Evolutionary conservation across 495 filamentous ascomycete genomes (phyloP), one percentile per base, ranked within the genome.

Genomic region (Penicillium cataractarum): DNA sequence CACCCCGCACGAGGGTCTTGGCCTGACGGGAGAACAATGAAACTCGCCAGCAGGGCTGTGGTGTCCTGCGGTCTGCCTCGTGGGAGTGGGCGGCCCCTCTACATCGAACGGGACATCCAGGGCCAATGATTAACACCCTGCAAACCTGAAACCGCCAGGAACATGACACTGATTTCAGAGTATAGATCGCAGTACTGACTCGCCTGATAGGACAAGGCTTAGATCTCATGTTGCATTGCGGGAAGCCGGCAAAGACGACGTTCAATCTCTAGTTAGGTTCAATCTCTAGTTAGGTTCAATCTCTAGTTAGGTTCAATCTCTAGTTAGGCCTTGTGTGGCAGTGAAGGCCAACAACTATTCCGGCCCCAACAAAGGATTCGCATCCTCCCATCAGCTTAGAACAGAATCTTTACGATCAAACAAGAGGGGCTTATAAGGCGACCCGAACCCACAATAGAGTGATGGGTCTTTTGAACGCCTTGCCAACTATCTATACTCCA

Each of bases 281-380:
- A n/a, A n/a, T n/a, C n/a, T n/a, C n/a, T n/a, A n/a, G n/a, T n/a
- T n/a, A n/a, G n/a, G n/a, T n/a, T n/a, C n/a, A n/a, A n/a, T n/a
- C n/a, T n/a, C n/a, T n/a, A n/a, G n/a, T n/a, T n/a, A n/a, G n/a
- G 1, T 29, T 50, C 26, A 13, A 29, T 50, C 22, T 50, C 24
- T 27, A 10, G 24, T 4, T 22, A 5, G 24, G 22, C 46, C 24
- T 27, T 50, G 24, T 50, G 46, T 50, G 46, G 46, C 46, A 29
- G 46, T 50, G 46, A 50, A 27, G 13, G 12, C 46, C 24, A 26
- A 50, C 26, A 26, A n/a, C 24, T 50, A n/a, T 22, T 46, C n/a
- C 46, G 46, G 46, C 46, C 46, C 46, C 46, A 50, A n/a, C 46
- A 50, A 49, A 29, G 46, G 46, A 50, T 27, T 15, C 46, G 12